Evolutionary conservation across 192 early-diverging fungal genomes (phyloP), one percentile per base, ranked within the genome.

Genomic region (Allomyces arbusculus): DNA sequence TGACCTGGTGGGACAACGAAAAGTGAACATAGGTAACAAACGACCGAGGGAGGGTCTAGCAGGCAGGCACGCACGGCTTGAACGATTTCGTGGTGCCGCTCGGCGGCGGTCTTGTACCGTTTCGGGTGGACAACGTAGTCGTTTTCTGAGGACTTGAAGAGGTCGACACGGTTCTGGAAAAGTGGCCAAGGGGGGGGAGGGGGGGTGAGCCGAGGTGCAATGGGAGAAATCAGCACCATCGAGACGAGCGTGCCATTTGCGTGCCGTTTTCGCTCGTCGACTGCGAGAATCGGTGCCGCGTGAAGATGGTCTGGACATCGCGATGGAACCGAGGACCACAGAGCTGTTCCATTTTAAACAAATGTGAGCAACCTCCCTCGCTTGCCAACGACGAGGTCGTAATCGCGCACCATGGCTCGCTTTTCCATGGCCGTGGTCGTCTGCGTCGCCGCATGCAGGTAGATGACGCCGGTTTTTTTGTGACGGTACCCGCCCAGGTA

Each of bases 391-490:
- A 40, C 3, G 9, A 69, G n/a, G n/a, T 44, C 12, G 9, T 6
- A 3, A 55, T 12, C 1, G 14, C 2, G 62, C 62, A 78, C 74
- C 73, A 66, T 68, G 10, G 75, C 78, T 24, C 69, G 68, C 33
- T 80, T 81, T 28, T 82, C 80, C 65, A 78, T 75, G 19, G 80
- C 73, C n/a, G 80, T 82, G 10, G 77, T 72, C 1, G 82, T 83
- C 55, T 83, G 79, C 10, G 80, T 75, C 23, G 66, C 62, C 1
- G 78, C 80, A 72, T 83, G 78, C 63, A 77, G 83, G 63, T 71
- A 83, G 43, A 80, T 72, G 1, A 63, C 58, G 11, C 71, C 77
- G 1, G 67, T 73, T 19, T 68, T 62, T 55, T 73, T 74, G 65
- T 70, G 66, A 20, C 77, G 69, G 64, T 64, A 83, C 10, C 82